Conservation (phyloP, 352 stramenopile species). For the Globisporangium irregulare region DNA sequence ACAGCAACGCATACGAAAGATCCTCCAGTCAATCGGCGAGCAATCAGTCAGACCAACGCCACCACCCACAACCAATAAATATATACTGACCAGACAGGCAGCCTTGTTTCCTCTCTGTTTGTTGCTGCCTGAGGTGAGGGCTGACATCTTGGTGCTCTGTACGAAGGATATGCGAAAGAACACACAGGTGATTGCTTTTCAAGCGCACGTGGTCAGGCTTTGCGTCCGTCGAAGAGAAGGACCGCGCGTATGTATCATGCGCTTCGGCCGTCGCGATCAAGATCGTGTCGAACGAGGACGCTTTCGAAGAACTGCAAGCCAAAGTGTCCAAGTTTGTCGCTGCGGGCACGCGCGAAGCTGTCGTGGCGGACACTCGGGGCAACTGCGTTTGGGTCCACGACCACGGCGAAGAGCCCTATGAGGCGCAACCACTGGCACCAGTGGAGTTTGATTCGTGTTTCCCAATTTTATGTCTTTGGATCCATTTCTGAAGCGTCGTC, state of each 20-base stretch:
- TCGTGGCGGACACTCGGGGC: background rate
- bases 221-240: background rate
- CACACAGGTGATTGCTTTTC: too few relatives aligned
- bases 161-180: too few relatives aligned
- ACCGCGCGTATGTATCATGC: background rate
- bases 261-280: background rate
- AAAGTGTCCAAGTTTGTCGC: background rate
- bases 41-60: background rate
- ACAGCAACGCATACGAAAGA: background rate
- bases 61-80: constrained; percentile 4
- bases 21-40: background rate
- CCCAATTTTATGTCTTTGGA: background rate
- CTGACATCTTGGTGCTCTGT: background rate
- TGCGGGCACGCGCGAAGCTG: background rate
- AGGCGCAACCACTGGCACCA: background rate
- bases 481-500: constrained; percentile 1
- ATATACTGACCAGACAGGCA: constrained; percentile 1
- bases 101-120: background rate
- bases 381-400: background rate
- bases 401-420: background rate
- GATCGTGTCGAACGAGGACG: background rate
- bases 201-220: background rate
- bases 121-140: background rate
- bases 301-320: background rate
- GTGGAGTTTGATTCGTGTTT: background rate